Percentiles rank a stretch among this genome's conserved stretches.
Evolutionary conservation across 1,284 basidiomycete species (phyloP).

Genomic region (Schizophyllum amplum): DNA sequence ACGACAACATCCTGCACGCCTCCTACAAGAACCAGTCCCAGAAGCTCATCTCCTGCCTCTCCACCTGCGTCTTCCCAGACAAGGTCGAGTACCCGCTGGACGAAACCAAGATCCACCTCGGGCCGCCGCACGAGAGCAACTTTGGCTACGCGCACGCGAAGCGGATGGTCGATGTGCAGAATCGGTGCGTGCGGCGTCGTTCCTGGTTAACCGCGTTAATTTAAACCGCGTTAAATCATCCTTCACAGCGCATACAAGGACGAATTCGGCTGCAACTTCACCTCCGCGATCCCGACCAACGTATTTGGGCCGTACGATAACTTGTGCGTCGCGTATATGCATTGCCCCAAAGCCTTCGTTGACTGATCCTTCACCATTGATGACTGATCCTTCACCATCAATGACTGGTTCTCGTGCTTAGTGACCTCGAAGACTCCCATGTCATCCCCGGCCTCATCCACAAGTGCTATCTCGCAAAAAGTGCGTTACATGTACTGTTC

Average conservation of each 20-base stretch:
- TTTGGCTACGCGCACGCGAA: constrained; percentile 92
- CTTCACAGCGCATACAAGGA: constrained; percentile 76
- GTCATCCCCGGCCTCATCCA: constrained; percentile 88
- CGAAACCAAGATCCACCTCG: constrained; percentile 81
- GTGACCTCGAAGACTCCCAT: constrained; percentile 81
- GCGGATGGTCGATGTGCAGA: constrained; percentile 88
- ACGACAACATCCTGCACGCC: constrained; percentile 80
- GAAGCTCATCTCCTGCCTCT: constrained; percentile 82
- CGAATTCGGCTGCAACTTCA: constrained; percentile 85
- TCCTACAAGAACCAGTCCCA: constrained; percentile 54
- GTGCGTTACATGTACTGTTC: constrained; percentile 30
- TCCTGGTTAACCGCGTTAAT: neutral
- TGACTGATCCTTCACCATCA: too few relatives aligned
- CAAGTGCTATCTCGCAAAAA: constrained; percentile 82
- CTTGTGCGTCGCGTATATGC: constrained; percentile 37
- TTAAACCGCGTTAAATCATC: neutral
- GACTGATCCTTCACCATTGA: too few relatives aligned
- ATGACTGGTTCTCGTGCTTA: constrained; percentile 21
- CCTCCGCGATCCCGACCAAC: constrained; percentile 88
- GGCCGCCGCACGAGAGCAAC: constrained; percentile 84
- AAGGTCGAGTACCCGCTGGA: constrained; percentile 84
- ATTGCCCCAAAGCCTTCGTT: neutral
- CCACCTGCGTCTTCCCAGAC: constrained; percentile 86
- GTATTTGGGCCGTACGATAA: constrained; percentile 84
- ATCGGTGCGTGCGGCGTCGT: constrained; percentile 53